phyloP scores from a whole-genome alignment of 75 land plant species.

The Pinus albicaulis region DNA sequence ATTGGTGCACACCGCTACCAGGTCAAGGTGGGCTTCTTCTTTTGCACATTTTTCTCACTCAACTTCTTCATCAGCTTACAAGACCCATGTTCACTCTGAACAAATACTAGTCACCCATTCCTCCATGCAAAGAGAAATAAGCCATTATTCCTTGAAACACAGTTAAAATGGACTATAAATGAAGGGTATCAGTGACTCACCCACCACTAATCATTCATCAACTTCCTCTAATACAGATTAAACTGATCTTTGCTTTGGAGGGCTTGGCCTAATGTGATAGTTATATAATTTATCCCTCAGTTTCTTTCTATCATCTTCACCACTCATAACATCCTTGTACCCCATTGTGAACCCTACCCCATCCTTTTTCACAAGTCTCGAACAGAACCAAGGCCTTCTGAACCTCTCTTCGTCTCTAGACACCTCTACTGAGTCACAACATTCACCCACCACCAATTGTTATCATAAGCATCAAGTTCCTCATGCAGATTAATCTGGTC shows the following conservation, averaged over 20 bases:
- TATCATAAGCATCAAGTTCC: too few relatives aligned
- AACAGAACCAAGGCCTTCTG: slow-evolving; percentile 45
- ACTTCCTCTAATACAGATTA: slow-evolving; percentile 37
- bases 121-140: too few relatives aligned
- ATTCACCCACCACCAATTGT: too few relatives aligned
- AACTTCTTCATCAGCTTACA: too few relatives aligned
- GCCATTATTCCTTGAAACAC: too few relatives aligned
- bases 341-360: slow-evolving; percentile 28
- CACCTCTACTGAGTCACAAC: slow-evolving; percentile 37
- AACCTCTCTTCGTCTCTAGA: slow-evolving; percentile 61
- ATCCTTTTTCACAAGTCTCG: slow-evolving; percentile 25
- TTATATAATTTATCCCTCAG: slow-evolving; percentile 32
- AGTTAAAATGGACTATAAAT: too few relatives aligned
- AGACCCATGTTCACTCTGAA: too few relatives aligned
- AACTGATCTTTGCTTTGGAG: slow-evolving; percentile 26
- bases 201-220: slow-evolving; percentile 76
- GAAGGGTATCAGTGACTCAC: slow-evolving; percentile 32
- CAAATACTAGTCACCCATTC: too few relatives aligned
- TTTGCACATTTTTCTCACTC: too few relatives aligned
- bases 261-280: slow-evolving; percentile 37
- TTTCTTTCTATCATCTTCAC: slow-evolving; percentile 27
- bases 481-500: too few relatives aligned
- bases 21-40: too few relatives aligned
- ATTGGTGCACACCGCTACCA: too few relatives aligned
- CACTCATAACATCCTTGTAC: slow-evolving; percentile 34